phyloP scores from a whole-genome alignment of 1,284 basidiomycete species.

The Sanghuangporus baumii region DNA sequence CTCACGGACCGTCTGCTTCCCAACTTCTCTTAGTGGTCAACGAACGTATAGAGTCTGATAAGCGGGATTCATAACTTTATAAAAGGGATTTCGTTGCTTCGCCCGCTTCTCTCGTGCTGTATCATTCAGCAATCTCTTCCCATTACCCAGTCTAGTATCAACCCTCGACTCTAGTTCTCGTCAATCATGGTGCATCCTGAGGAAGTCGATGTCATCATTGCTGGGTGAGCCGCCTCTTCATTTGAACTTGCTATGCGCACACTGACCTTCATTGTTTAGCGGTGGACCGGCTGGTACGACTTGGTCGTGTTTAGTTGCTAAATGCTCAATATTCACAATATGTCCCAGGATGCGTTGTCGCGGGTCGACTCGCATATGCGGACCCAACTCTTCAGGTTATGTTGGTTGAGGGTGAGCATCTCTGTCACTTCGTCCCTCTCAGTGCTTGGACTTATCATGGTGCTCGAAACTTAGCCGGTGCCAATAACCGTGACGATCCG shows the following conservation, averaged over 20 bases:
- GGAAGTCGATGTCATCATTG: slow-evolving; percentile 70
- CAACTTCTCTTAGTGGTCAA: not conserved
- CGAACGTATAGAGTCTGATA: slow-evolving; percentile 4
- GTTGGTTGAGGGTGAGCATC: slow-evolving; percentile 57
- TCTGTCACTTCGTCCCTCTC: no score
- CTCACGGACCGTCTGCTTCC: slow-evolving; percentile 5
- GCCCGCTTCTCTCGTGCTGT: not conserved
- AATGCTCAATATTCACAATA: not conserved
- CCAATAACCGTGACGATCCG: slow-evolving; percentile 68
- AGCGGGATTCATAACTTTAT: not conserved
- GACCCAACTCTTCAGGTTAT: slow-evolving; percentile 69
- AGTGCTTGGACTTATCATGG: not conserved
- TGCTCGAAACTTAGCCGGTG: slow-evolving; percentile 39
- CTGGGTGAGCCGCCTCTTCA: slow-evolving; percentile 29
- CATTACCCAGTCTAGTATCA: not conserved
- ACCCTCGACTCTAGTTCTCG: not conserved
- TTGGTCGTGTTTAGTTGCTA: not conserved
- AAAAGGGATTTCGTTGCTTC: not conserved
- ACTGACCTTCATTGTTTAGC: slow-evolving; percentile 27
- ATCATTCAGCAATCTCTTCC: not conserved
- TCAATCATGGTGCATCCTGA: slow-evolving; percentile 49
- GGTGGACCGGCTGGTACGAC: slow-evolving; percentile 55
- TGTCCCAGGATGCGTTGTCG: slow-evolving; percentile 43
- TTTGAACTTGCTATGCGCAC: not conserved
- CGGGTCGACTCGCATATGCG: slow-evolving; percentile 63